Evolutionary conservation across 2,329 filamentous ascomycete genomes (phyloP).

Genomic region (Coleophoma eucalyptorum): DNA sequence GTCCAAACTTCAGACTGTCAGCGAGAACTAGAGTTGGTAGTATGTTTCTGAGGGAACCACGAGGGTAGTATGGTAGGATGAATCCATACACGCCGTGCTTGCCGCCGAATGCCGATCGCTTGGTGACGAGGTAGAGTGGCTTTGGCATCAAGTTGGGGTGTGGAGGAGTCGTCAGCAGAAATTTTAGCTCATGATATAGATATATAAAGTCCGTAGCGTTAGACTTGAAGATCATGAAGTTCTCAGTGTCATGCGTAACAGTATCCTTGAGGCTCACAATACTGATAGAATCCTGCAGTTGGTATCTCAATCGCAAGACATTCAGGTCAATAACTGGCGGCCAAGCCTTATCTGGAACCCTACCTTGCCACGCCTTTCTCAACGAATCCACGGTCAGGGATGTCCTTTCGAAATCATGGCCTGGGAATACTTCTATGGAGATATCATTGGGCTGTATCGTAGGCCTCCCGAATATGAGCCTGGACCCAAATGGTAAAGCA

Average conservation of each 20-base stretch:
- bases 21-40: slow-evolving; percentile 43
- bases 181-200: slow-evolving; percentile 57
- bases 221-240: slow-evolving; percentile 47
- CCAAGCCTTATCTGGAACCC: not conserved
- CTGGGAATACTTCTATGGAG: slow-evolving; percentile 41
- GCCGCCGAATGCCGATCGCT: slow-evolving; percentile 50
- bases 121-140: slow-evolving; percentile 52
- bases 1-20: too few relatives aligned
- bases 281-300: slow-evolving; percentile 57
- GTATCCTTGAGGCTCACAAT: too few relatives aligned
- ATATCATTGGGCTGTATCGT: slow-evolving; percentile 42
- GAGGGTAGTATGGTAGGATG: slow-evolving; percentile 47
- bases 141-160: slow-evolving; percentile 49
- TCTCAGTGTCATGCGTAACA: slow-evolving; percentile 24
- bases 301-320: slow-evolving; percentile 44
- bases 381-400: slow-evolving; percentile 42
- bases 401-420: slow-evolving; percentile 49
- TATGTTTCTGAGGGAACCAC: slow-evolving; percentile 52
- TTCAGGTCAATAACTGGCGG: slow-evolving; percentile 38
- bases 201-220: slow-evolving; percentile 54
- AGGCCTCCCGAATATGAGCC: slow-evolving; percentile 50
- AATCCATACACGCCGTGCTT: slow-evolving; percentile 55
- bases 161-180: slow-evolving; percentile 46
- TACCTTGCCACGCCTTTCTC: slow-evolving; percentile 34
- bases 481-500: slow-evolving; percentile 52